Conservation (phyloP, 371 early-diverging fungal genomes). For the Nematocida ausubeli region DNA sequence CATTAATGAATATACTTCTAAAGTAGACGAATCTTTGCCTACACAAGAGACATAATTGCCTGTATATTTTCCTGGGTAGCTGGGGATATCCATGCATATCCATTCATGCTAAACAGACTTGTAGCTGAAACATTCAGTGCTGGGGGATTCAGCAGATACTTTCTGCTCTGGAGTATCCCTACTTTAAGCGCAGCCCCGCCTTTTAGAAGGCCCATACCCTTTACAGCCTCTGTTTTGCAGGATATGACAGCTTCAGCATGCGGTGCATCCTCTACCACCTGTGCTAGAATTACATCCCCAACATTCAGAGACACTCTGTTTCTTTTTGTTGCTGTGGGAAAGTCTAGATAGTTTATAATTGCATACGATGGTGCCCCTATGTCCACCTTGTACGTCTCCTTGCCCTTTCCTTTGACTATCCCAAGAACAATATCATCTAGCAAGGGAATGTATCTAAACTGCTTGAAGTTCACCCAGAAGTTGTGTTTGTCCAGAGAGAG, state of each 20-base stretch:
- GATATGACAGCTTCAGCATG: conserved; percentile 58
- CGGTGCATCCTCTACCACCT: conserved; percentile 47
- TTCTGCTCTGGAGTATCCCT: conserved; percentile 54
- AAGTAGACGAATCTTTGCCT: neutral
- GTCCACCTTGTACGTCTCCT: conserved; percentile 62
- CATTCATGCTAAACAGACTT: conserved; percentile 63
- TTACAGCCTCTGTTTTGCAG: conserved; percentile 52
- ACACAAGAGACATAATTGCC: conserved; percentile 38
- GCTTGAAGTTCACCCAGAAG: conserved; percentile 49
- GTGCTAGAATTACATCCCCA: conserved; percentile 60
- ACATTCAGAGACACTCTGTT: conserved; percentile 60
- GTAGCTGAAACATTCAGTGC: conserved; percentile 39
- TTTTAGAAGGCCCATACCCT: conserved; percentile 62
- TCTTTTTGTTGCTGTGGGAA: conserved; percentile 67
- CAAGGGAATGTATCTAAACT: conserved; percentile 51
- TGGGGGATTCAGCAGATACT: conserved; percentile 46
- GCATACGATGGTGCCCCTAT: conserved; percentile 39
- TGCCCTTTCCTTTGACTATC: conserved; percentile 53
- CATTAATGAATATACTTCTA: no score
- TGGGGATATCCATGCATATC: conserved; percentile 57
- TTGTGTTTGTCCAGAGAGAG: conserved; percentile 8
- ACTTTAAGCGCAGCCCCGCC: conserved; percentile 54
- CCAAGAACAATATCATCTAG: conserved; percentile 65
- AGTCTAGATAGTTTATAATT: conserved; percentile 61
- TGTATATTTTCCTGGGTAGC: conserved; percentile 26